These are phyloP conservation scores for Tylopilus vinaceipallidus DNA, from an alignment of 768 basidiomycete species.

Conservation along the genomic window DNA sequence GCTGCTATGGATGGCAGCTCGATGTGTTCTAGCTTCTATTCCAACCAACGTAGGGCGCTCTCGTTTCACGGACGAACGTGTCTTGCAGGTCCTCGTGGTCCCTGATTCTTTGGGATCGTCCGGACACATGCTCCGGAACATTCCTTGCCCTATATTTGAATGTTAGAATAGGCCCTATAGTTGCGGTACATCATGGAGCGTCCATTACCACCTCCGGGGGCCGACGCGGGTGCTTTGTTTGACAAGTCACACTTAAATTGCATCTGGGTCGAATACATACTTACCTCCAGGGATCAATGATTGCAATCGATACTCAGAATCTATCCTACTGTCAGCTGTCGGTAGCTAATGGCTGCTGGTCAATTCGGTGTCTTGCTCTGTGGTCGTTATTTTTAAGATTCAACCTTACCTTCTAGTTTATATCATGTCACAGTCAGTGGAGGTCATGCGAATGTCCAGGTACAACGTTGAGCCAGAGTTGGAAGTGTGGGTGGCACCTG, in stretches of 20 bases:
- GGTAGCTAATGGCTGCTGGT: background rate
- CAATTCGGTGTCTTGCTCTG: background rate
- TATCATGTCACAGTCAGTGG: background rate
- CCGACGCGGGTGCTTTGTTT: background rate
- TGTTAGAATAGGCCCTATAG: background rate
- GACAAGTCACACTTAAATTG: background rate
- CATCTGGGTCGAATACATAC: background rate
- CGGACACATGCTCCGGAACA: background rate
- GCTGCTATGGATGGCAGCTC: background rate
- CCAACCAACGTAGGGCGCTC: background rate
- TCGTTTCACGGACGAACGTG: constrained; percentile 9
- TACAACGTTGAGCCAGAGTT: background rate
- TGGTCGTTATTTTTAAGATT: background rate
- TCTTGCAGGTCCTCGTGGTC: background rate
- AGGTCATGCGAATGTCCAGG: background rate
- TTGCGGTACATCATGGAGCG: background rate
- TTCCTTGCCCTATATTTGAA: background rate
- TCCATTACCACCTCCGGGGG: background rate
- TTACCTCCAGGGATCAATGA: background rate
- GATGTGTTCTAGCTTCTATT: background rate
- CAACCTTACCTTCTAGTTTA: background rate
- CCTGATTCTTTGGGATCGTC: background rate
- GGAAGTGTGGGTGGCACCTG: constrained; percentile 11
- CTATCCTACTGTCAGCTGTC: background rate
- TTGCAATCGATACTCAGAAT: background rate